Conservation (phyloP, 805 yeast genomes). For the Spathaspora sp. region DNA sequence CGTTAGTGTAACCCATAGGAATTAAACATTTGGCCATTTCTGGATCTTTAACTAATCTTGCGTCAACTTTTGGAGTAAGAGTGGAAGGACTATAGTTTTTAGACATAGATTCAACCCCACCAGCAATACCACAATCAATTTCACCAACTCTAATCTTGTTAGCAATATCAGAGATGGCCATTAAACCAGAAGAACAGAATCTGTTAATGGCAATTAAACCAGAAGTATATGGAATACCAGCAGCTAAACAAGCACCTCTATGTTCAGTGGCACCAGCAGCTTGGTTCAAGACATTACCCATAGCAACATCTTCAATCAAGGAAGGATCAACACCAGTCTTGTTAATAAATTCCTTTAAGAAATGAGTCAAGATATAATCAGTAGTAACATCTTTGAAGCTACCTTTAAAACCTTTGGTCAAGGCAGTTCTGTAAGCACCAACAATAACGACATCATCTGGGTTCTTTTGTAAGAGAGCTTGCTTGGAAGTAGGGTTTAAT, state of each 20-base stretch:
- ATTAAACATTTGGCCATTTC: constrained; percentile 65
- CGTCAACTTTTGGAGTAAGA: constrained; percentile 43
- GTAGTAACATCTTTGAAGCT: constrained; percentile 77
- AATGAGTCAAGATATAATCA: constrained; percentile 69
- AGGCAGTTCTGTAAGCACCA: constrained; percentile 86
- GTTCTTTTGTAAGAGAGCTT: constrained; percentile 48
- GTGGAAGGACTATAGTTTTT: constrained; percentile 79
- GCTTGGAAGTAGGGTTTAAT: constrained; percentile 38
- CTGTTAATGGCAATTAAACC: constrained; percentile 86
- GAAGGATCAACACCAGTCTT: constrained; percentile 45
- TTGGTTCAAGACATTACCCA: constrained; percentile 87
- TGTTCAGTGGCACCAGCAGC: constrained; percentile 96
- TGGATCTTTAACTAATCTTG: constrained; percentile 29
- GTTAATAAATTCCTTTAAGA: constrained; percentile 60
- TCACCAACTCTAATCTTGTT: constrained; percentile 84
- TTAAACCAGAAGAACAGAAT: constrained; percentile 92
- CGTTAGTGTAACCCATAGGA: constrained; percentile 97
- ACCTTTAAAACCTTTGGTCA: constrained; percentile 86
- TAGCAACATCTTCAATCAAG: constrained; percentile 77
- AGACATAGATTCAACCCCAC: constrained; percentile 96
- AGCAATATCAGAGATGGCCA: constrained; percentile 87
- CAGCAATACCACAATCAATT: constrained; percentile 86
- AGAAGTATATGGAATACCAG: constrained; percentile 79
- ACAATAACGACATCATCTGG: constrained; percentile 91
- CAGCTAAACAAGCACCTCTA: constrained; percentile 86